phyloP scores from a whole-genome alignment of 2,329 filamentous ascomycete genomes.

The Peltaster fructicola region DNA sequence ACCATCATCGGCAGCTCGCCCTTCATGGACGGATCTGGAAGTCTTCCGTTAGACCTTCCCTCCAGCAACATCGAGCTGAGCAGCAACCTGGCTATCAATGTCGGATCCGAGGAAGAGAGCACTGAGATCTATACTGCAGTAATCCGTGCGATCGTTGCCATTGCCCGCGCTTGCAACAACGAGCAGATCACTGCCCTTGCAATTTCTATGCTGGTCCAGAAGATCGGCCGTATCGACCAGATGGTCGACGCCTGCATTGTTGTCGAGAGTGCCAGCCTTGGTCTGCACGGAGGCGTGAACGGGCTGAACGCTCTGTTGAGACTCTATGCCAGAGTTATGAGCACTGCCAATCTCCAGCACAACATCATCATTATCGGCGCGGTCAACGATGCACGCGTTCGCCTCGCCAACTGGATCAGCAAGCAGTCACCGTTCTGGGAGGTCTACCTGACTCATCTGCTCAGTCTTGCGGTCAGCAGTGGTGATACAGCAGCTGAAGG shows the following conservation, averaged over 20 bases:
- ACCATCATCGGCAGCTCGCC: slow-evolving; percentile 29
- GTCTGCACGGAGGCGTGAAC: slow-evolving; percentile 56
- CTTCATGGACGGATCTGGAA: slow-evolving; percentile 28
- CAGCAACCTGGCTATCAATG: slow-evolving; percentile 62
- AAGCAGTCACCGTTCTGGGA: slow-evolving; percentile 59
- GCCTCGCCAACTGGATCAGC: slow-evolving; percentile 53
- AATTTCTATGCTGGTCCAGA: slow-evolving; percentile 92
- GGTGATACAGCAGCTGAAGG: slow-evolving; percentile 53
- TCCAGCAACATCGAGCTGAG: slow-evolving; percentile 25
- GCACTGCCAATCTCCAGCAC: slow-evolving; percentile 53
- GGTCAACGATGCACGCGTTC: slow-evolving; percentile 59
- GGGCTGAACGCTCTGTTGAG: slow-evolving; percentile 80
- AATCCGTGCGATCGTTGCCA: slow-evolving; percentile 87
- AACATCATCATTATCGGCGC: slow-evolving; percentile 52
- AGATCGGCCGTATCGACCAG: slow-evolving; percentile 68
- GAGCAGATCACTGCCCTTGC: slow-evolving; percentile 86
- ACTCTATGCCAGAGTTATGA: slow-evolving; percentile 57
- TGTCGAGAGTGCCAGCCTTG: slow-evolving; percentile 59
- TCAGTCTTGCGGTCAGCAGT: slow-evolving; percentile 77
- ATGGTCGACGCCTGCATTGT: slow-evolving; percentile 74
- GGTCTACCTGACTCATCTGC: slow-evolving; percentile 65
- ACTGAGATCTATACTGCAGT: slow-evolving; percentile 66
- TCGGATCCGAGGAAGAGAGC: slow-evolving; percentile 61
- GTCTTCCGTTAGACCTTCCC: too few species aligned
- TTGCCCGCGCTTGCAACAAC: slow-evolving; percentile 65